Base-by-base conservation (phyloP, 495 filamentous ascomycete species). In the Cenococcum geophilum region DNA sequence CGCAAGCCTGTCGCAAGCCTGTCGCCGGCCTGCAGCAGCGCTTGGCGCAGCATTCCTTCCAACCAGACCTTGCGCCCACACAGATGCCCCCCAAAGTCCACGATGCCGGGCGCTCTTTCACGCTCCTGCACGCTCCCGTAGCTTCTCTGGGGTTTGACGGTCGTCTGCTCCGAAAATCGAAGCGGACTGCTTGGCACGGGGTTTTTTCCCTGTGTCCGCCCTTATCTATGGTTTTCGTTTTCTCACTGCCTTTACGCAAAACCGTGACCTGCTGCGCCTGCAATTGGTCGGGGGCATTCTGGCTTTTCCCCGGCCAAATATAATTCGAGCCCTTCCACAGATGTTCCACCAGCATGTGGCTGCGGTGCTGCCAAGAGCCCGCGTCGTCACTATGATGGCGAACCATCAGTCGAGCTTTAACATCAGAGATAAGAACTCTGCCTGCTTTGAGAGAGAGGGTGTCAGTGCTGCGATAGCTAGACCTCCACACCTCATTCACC, bases 161-260 rank as follows among this genome's bases (percentile, higher is more conserved):
- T 22, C 18, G 32, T 32, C 36, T n/a, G 53, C 18, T 18, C 6
- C 53, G 22, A 43, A 37, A 5, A 16, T 37, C 34, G 27, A 20
- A 14, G 53, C 36, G 53, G 34, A 37, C 25, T 6, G 6, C 53
- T 56, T 56, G 53, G 53, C 53, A 37, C 53, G 53, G 53, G 53
- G 37, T 37, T 56, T 52, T 3, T 34, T 36, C 53, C 21, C 36
- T 37, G 53, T 5, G 53, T 22, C 21, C 25, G 53, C 32, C 53
- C 53, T 56, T 56, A 56, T 56, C 53, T 37, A 6, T 56, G 27
- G 34, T 56, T 56, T 56, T 56, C 34, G 53, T 56, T 52, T 56
- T 16, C 34, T 56, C 25, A 56, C 25, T n/a, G 18, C 53, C 53
- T 56, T 56, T 56, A 56, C 53, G 53, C 23, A 56, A 56, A 37